Percentiles rank a stretch among this genome's conserved stretches.
Evolutionary conservation across 2,329 filamentous ascomycete genomes (phyloP).

Genomic region (Colletotrichum lupini): DNA sequence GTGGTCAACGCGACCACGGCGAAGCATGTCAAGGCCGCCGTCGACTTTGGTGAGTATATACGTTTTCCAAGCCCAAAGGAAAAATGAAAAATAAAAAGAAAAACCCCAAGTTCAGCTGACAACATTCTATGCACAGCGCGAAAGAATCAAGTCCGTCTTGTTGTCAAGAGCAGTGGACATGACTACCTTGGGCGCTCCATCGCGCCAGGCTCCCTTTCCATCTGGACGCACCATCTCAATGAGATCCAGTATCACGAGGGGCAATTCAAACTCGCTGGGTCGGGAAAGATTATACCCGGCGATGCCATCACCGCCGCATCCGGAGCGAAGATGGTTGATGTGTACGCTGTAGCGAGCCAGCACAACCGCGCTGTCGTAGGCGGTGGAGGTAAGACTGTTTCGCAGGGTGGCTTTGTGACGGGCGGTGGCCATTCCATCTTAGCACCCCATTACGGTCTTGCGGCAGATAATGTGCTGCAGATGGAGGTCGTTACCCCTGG

Average conservation of each 20-base stretch:
- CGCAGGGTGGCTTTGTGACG: slow-evolving; percentile 69
- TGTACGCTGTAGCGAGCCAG: slow-evolving; percentile 57
- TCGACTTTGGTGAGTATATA: slow-evolving; percentile 54
- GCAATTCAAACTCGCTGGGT: not conserved
- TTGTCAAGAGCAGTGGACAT: slow-evolving; percentile 55
- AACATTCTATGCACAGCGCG: slow-evolving; percentile 38
- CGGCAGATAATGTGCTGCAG: slow-evolving; percentile 69
- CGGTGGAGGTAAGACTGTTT: slow-evolving; percentile 66
- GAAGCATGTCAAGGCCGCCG: slow-evolving; percentile 44
- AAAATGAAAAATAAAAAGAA: too few species aligned
- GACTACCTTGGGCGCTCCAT: slow-evolving; percentile 58
- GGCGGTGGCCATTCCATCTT: slow-evolving; percentile 71
- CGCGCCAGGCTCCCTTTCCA: slow-evolving; percentile 62
- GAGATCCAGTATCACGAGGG: slow-evolving; percentile 5
- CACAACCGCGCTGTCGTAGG: slow-evolving; percentile 63
- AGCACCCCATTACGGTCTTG: slow-evolving; percentile 65
- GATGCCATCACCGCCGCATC: slow-evolving; percentile 64
- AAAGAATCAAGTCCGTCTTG: slow-evolving; percentile 53
- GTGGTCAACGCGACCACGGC: slow-evolving; percentile 48
- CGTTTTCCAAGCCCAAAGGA: too few species aligned
- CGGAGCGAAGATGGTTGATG: slow-evolving; percentile 62
- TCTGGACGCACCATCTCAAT: slow-evolving; percentile 61
- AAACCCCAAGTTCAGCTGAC: slow-evolving; percentile 37
- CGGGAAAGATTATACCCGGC: slow-evolving; percentile 39
- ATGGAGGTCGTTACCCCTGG: slow-evolving; percentile 65